phyloP scores from a whole-genome alignment of 2,329 filamentous ascomycete species.

The Ophiostoma angusticollis region DNA sequence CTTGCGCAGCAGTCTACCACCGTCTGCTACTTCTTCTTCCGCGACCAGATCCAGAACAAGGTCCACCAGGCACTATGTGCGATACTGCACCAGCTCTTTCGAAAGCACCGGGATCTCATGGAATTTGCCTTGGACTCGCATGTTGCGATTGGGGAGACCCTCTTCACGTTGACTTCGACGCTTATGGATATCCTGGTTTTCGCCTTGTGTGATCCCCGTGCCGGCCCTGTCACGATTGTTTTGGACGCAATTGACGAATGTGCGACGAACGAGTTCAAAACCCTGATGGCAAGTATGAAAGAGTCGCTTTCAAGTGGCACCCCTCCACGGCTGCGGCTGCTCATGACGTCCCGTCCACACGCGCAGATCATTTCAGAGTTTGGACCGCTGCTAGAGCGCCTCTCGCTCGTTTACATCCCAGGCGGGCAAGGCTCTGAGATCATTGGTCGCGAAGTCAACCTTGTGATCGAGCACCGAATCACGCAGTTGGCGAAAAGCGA shows the following conservation, averaged over 20 bases:
- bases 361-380: too few species aligned
- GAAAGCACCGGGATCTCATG: slow-evolving; percentile 20
- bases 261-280: not conserved
- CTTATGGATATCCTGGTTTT: slow-evolving; percentile 24
- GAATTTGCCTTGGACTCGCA: slow-evolving; percentile 20
- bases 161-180: slow-evolving; percentile 15
- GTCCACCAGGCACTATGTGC: slow-evolving; percentile 25
- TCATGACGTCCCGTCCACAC: not conserved
- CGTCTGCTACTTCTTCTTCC: slow-evolving; percentile 33
- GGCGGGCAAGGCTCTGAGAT: too few species aligned
- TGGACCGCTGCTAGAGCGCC: too few species aligned
- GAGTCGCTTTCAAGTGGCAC: not conserved
- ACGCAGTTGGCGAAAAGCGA: too few species aligned
- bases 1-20: slow-evolving; percentile 4
- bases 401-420: too few species aligned
- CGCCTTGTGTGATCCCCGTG: slow-evolving; percentile 17
- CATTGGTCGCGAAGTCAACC: too few species aligned
- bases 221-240: slow-evolving; percentile 22
- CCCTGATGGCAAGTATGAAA: not conserved
- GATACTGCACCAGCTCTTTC: slow-evolving; percentile 27
- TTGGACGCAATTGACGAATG: slow-evolving; percentile 27
- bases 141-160: slow-evolving; percentile 15
- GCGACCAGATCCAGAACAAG: slow-evolving; percentile 25
- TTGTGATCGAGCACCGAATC: too few species aligned
- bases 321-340: too few species aligned